Percentiles rank a stretch among this genome's conserved stretches.
Evolutionary conservation across 2,329 filamentous ascomycete genomes (phyloP).

Genomic region (Dactylellina drechsleri): DNA sequence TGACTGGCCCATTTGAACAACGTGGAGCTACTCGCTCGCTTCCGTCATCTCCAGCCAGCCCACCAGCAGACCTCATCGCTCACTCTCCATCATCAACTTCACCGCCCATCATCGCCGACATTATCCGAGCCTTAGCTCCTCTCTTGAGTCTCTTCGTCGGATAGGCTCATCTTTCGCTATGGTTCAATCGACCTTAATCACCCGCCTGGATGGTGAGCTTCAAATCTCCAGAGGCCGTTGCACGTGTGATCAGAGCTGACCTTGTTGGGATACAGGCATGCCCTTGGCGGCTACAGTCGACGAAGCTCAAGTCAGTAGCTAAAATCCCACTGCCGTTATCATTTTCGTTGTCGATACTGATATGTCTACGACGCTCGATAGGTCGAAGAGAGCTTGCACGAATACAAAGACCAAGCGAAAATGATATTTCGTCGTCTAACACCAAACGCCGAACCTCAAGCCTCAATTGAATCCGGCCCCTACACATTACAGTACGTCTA

Average conservation of each 20-base stretch:
- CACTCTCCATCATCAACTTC: neutral
- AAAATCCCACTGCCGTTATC: constrained; percentile 7
- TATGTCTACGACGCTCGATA: constrained; percentile 59
- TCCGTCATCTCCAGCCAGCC: constrained; percentile 12
- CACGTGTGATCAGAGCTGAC: constrained; percentile 52
- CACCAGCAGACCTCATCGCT: constrained; percentile 37
- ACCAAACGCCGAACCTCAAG: constrained; percentile 88
- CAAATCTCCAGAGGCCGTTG: constrained; percentile 41
- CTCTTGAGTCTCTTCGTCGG: neutral
- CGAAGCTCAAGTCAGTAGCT: constrained; percentile 74
- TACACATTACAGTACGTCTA: constrained; percentile 84
- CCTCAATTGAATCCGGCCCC: constrained; percentile 84
- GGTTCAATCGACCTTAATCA: constrained; percentile 94
- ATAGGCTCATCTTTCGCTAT: constrained; percentile 63
- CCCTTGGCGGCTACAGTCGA: constrained; percentile 95
- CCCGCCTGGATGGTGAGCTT: constrained; percentile 81
- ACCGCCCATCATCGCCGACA: constrained; percentile 6
- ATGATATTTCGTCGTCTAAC: constrained; percentile 88
- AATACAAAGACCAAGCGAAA: constrained; percentile 91
- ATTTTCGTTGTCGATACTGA: neutral
- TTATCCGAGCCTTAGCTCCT: neutral
- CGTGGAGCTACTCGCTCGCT: constrained; percentile 35
- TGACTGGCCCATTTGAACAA: constrained; percentile 44
- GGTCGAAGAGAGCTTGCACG: constrained; percentile 78
- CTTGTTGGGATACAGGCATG: constrained; percentile 71